These are phyloP conservation scores for Orbilia blumenaviensis DNA, from an alignment of 2,329 filamentous ascomycete species.

Conservation along the genomic window DNA sequence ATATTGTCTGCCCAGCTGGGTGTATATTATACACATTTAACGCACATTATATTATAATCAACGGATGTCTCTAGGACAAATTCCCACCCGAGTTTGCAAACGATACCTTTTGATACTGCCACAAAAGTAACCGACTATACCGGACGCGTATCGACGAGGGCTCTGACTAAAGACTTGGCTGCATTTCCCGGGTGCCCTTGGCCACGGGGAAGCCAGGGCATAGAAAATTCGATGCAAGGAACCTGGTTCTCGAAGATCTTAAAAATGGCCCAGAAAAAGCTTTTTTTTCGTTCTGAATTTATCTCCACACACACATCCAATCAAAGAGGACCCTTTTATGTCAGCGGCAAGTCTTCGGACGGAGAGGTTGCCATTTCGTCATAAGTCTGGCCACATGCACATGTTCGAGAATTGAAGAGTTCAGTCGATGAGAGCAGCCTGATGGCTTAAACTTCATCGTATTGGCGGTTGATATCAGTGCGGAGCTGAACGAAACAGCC, in stretches of 20 bases:
- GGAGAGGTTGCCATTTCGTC: constrained; percentile 28
- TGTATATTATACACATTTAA: neutral
- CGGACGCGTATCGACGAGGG: neutral
- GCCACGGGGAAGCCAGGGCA: constrained; percentile 15
- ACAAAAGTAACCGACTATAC: no score
- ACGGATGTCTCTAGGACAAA: neutral
- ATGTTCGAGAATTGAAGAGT: neutral
- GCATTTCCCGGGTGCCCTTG: constrained; percentile 24
- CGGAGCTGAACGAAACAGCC: constrained; percentile 47
- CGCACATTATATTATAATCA: neutral
- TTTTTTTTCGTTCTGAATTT: constrained; percentile 2
- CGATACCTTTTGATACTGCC: no score
- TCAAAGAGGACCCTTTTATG: constrained; percentile 3
- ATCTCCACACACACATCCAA: constrained; percentile 18
- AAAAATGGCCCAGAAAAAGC: constrained; percentile 20
- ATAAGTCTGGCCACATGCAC: constrained; percentile 31
- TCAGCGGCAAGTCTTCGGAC: constrained; percentile 31
- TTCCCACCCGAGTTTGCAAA: no score
- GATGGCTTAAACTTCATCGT: no score
- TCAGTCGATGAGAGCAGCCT: neutral
- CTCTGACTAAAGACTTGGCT: constrained; percentile 15
- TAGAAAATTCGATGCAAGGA: constrained; percentile 26
- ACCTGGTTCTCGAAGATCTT: constrained; percentile 30
- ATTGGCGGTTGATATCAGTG: constrained; percentile 7
- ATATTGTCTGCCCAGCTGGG: neutral